A percentile compares a stretch with the other conserved stretches of the same genome.
Conservation (phyloP, 164 flowering plant genomes). For the Aristolochia contorta region DNA sequence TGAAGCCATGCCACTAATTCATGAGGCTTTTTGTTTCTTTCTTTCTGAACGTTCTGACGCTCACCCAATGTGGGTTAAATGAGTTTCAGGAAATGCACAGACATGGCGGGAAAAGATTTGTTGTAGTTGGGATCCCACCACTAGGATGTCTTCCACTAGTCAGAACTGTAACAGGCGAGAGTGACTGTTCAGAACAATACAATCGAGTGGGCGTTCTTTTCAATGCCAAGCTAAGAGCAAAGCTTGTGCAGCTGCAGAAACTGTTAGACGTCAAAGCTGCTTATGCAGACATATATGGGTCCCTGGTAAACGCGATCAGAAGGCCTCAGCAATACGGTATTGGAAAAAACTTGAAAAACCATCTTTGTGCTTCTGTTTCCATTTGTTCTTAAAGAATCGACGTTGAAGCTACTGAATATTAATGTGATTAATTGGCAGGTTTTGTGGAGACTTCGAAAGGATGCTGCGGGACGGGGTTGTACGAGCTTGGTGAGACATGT, state of each 20-base stretch:
- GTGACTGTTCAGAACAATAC: conserved; percentile 19
- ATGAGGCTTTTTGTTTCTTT: no score
- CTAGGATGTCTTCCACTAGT: conserved; percentile 54
- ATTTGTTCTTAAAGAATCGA: neutral
- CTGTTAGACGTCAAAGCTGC: conserved; percentile 17
- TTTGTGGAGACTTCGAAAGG: conserved; percentile 45
- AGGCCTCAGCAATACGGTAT: conserved; percentile 41
- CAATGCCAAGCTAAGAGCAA: conserved; percentile 22
- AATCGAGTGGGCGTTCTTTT: conserved; percentile 28
- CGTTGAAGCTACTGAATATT: neutral
- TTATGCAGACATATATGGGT: conserved; percentile 28
- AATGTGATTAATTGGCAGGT: conserved; percentile 25
- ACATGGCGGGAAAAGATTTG: conserved; percentile 35
- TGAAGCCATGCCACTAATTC: no score
- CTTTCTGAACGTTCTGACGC: no score
- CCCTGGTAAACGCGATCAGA: conserved; percentile 21
- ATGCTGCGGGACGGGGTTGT: conserved; percentile 61
- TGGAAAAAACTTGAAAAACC: neutral
- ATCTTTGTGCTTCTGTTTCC: neutral
- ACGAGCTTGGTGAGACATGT: conserved; percentile 41
- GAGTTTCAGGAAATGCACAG: conserved; percentile 22
- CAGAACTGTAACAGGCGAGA: conserved; percentile 20
- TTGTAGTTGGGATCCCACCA: conserved; percentile 44
- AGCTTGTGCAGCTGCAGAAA: conserved; percentile 9
- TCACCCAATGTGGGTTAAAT: no score